Conservation (phyloP, 2,329 filamentous ascomycete species). For the Cladosporium sp. region DNA sequence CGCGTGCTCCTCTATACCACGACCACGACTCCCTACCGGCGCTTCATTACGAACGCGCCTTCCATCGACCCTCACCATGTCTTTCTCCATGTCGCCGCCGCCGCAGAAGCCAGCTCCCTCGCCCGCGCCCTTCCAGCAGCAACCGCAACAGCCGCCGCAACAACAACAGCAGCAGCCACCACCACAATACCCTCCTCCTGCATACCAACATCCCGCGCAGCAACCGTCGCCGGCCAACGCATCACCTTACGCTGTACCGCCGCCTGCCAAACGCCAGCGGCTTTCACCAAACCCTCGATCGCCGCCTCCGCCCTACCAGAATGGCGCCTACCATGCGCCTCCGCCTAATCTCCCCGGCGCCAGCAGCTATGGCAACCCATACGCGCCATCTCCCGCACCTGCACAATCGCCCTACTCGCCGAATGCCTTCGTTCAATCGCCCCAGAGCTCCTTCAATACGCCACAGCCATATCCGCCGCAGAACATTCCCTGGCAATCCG, state of each 20-base stretch:
- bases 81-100: constrained; percentile 25
- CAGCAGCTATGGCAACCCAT: constrained; percentile 32
- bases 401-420: constrained; percentile 22
- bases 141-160: constrained; percentile 1
- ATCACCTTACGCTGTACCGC: constrained; percentile 45
- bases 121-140: constrained; percentile 14
- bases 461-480: constrained; percentile 26
- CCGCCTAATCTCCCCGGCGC: constrained; percentile 36
- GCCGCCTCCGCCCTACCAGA: constrained; percentile 42
- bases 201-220: constrained; percentile 38
- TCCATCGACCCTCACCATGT: background rate
- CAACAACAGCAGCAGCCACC: background rate
- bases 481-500: constrained; percentile 17
- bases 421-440: constrained; percentile 19
- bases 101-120: constrained; percentile 9
- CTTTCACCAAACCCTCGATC: constrained; percentile 64
- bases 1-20: background rate
- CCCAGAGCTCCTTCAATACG: constrained; percentile 27
- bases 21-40: background rate
- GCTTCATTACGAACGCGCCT: background rate
- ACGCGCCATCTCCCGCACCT: constrained; percentile 29
- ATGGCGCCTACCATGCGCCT: constrained; percentile 40
- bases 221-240: constrained; percentile 29
- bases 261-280: constrained; percentile 67
- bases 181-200: constrained; percentile 3